These are phyloP conservation scores for Cyberlindnera subsufficiens DNA, from an alignment of 805 yeast species.

Conservation along the genomic window DNA sequence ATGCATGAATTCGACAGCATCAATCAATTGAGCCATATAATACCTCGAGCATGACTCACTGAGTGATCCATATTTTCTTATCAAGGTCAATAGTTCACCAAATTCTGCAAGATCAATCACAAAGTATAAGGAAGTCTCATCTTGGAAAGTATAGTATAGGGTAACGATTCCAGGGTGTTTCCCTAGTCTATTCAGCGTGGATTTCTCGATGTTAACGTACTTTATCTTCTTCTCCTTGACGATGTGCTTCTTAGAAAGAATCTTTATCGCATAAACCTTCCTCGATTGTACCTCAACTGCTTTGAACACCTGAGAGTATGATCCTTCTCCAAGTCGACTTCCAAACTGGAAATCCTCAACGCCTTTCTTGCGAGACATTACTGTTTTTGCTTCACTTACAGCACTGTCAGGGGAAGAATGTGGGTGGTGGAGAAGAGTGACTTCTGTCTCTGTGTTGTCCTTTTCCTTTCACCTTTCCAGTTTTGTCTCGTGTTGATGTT, in stretches of 20 bases:
- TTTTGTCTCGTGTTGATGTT: no score
- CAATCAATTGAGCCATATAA: constrained; percentile 83
- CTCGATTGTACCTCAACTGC: constrained; percentile 72
- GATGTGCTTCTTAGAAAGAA: constrained; percentile 86
- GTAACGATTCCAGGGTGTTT: constrained; percentile 94
- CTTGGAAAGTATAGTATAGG: constrained; percentile 91
- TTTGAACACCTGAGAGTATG: constrained; percentile 88
- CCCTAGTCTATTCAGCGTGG: constrained; percentile 80
- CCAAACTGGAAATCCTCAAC: constrained; percentile 80
- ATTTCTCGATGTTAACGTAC: constrained; percentile 92
- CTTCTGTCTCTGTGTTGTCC: neutral
- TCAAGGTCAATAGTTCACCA: constrained; percentile 83
- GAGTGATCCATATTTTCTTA: constrained; percentile 71
- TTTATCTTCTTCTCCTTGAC: constrained; percentile 92
- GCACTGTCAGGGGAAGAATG: neutral
- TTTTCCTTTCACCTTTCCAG: no score
- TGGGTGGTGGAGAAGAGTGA: neutral
- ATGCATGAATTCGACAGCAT: constrained; percentile 86
- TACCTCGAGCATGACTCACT: constrained; percentile 72
- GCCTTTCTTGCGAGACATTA: constrained; percentile 38
- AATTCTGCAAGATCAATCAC: constrained; percentile 92
- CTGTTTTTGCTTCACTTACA: neutral
- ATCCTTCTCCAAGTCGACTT: constrained; percentile 86
- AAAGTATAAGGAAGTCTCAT: constrained; percentile 78
- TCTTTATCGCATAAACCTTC: constrained; percentile 83